Conservation (phyloP, 2,329 filamentous ascomycete species). For the Diaporthe humulicola region DNA sequence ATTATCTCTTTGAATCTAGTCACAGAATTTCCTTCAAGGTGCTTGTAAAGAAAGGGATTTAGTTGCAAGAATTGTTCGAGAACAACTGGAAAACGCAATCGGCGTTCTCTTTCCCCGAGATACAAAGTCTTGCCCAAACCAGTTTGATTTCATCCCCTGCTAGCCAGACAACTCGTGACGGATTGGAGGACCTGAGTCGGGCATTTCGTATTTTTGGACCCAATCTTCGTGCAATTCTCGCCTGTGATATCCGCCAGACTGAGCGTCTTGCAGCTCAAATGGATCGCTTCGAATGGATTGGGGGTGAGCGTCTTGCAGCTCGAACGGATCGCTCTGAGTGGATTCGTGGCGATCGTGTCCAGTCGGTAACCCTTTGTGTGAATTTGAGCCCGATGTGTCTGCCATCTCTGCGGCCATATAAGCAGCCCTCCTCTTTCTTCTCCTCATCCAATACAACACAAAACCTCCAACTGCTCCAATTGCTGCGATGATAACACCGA, state of each 20-base stretch:
- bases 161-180: neutral
- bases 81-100: neutral
- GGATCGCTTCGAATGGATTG: neutral
- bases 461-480: neutral
- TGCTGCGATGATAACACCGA: neutral
- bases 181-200: neutral
- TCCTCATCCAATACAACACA: neutral
- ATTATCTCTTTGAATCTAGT: neutral
- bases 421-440: neutral
- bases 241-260: neutral
- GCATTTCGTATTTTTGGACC: neutral
- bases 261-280: neutral
- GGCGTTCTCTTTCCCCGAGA: neutral
- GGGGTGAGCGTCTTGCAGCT: too few species aligned
- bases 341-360: neutral
- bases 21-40: too few species aligned
- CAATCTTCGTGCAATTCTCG: neutral
- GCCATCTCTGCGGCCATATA: neutral
- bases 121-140: neutral
- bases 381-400: neutral
- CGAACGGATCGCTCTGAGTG: neutral
- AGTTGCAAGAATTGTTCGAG: too few species aligned
- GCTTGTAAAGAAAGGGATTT: too few species aligned
- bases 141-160: neutral
- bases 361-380: neutral